Base-by-base conservation (phyloP, 805 yeast genomes). In the Hanseniaspora hatyaiensis region DNA sequence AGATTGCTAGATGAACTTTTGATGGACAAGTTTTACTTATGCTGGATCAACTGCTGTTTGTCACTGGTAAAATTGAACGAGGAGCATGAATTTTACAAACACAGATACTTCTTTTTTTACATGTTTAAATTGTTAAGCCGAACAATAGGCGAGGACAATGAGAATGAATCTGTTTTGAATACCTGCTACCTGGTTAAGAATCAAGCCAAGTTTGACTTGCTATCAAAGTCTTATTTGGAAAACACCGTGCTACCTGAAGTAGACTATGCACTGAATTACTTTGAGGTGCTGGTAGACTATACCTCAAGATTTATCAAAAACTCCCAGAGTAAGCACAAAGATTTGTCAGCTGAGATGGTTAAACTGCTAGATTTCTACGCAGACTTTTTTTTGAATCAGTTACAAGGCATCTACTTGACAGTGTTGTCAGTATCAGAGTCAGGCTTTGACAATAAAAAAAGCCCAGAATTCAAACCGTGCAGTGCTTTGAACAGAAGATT, bases 21-120 rank as follows among this genome's bases (percentile, higher is more conserved):
- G 8, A 37, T 37, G 41, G 49, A 45, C 19, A 45, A 45, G 26
- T 45, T 45, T 20, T 45, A 45, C 38, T 37, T 45, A 33, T 45
- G 49, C 19, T 45, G 49, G 49, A 45, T 45, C 22, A 45, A 45
- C 19, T 45, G 49, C 24, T 33, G 40, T 9, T 45, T 45, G 12
- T 37, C 49, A 12, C 18, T 45, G 20, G 40, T 45, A 16, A 36
- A 45, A 18, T n/a, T 20, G 1, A 24, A 36, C 8, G 23, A 40
- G 9, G 42, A 36, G 19, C 26, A 36, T 3, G 42, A 36, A 4
- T 45, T 37, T 31, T 45, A 30, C 33, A 36, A 31, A n/a, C 20
- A 23, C 19, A 45, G 42, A 45, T 45, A 45, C 32, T 45, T 45
- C 16, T 45, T 40, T 31, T 19, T 37, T 6, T 45, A 45, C 30